Evolutionary conservation across 345 rosid species (phyloP).

Genomic region (Eucalyptus victrix): DNA sequence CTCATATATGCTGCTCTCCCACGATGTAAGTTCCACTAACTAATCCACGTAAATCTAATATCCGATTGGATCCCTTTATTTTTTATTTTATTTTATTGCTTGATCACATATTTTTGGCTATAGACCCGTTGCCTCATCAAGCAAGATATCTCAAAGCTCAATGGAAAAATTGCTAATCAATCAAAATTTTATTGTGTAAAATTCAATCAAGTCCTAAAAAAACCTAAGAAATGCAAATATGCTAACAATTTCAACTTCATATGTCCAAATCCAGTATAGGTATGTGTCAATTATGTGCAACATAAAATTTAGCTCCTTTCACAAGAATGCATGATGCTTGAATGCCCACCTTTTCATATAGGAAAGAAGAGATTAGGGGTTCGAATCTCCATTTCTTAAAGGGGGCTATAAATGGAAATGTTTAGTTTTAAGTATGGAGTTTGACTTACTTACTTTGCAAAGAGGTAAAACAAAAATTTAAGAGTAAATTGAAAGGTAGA

Average conservation of each 20-base stretch:
- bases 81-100: background rate
- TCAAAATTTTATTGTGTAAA: background rate
- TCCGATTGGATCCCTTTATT: background rate
- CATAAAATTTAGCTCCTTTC: background rate
- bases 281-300: background rate
- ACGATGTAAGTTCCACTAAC: accelerated
- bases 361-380: accelerated
- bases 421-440: too few relatives aligned
- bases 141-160: background rate
- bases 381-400: too few relatives aligned
- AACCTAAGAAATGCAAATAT: too few relatives aligned
- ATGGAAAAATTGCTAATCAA: background rate
- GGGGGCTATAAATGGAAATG: accelerated
- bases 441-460: too few relatives aligned
- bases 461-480: too few relatives aligned
- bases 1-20: background rate
- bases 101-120: background rate
- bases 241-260: background rate
- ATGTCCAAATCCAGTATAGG: background rate
- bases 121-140: background rate
- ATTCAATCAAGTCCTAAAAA: background rate
- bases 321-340: background rate
- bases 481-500: too few relatives aligned
- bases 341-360: too few relatives aligned
- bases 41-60: background rate